Evolutionary conservation across 306 rosid species (phyloP).

Genomic region (Abrus pulchellus): DNA sequence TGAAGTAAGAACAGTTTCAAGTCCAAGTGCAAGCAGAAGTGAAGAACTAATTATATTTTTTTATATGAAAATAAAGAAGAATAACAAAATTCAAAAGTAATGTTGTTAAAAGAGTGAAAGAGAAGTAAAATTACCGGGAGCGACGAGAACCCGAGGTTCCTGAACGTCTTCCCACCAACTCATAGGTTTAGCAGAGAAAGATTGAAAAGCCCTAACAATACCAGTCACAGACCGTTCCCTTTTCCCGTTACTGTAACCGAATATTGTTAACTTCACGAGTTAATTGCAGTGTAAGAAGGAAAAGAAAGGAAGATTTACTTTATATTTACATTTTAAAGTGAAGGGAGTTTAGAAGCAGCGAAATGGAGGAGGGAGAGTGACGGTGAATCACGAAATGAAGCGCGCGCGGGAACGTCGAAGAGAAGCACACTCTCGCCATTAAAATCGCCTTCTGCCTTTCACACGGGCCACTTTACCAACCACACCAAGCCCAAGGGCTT

Average conservation of each 20-base stretch:
- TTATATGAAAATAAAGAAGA: background rate
- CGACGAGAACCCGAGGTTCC: constrained; percentile 78
- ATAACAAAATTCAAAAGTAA: background rate
- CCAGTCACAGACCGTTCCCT: background rate
- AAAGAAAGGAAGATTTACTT: background rate
- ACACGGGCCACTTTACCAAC: background rate
- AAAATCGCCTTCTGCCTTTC: background rate
- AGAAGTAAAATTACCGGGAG: constrained; percentile 59
- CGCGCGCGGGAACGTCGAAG: background rate
- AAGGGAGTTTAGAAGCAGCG: background rate
- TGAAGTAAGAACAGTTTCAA: background rate
- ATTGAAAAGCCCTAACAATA: constrained; percentile 46
- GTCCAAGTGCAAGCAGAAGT: background rate
- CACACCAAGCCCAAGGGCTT: constrained; percentile 8
- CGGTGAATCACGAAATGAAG: background rate
- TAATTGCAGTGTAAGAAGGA: background rate
- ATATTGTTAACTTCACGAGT: background rate
- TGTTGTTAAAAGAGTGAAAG: background rate
- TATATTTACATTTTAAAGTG: background rate
- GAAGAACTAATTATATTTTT: background rate
- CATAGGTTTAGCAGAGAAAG: constrained; percentile 55
- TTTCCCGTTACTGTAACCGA: background rate
- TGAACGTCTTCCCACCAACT: constrained; percentile 69
- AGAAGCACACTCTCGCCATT: background rate
- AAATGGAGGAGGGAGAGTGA: background rate